Evolutionary conservation across 345 rosid genomes (phyloP), one percentile per base, ranked within the genome.

Genomic region (Mercurialis annua): DNA sequence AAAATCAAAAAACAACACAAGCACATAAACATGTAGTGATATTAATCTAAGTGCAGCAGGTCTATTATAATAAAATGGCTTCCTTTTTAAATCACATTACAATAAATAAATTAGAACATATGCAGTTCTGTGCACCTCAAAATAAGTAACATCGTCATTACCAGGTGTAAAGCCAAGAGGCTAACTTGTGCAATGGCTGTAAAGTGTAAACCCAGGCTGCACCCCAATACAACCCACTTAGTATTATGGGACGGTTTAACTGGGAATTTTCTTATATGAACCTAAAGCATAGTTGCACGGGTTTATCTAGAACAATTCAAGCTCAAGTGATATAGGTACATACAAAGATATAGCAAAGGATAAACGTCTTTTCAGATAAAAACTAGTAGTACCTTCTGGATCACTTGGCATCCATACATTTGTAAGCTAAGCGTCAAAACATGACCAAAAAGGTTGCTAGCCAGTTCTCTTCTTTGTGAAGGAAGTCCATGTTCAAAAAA

Each of bases 341-440:
- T 14, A 38, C 7, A n/a, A 56, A n/a, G n/a, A n/a, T 20, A 14
- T 46, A 42, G 10, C 12, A 64, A 27, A 42, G 14, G 11, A 44
- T n/a, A 1, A n/a, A n/a, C n/a, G n/a, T n/a, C n/a, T n/a, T 16
- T 18, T 16, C 18, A 30, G 18, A 48, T 10, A 18, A 31, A n/a
- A 47, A 31, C 31, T 23, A 38, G 15, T 17, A 50, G 55, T 73
- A 92, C 98, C 97, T 90, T 92, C 69, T 92, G 98, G 76, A 92
- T 90, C 49, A 92, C 98, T 72, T 97, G 95, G 54, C 98, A 92
- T 29, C 98, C 98, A 78, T 92, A 92, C 98, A 92, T 92, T 74
- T 92, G 98, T 69, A 92, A 84, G 81, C 98, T 90, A 66, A 92
- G 93, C 16, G 89, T 77, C 75, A 92, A 81, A 56, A 92, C 97